Evolutionary conservation across 2,329 filamentous ascomycete species (phyloP).

Genomic region (Alternaria brassicae): DNA sequence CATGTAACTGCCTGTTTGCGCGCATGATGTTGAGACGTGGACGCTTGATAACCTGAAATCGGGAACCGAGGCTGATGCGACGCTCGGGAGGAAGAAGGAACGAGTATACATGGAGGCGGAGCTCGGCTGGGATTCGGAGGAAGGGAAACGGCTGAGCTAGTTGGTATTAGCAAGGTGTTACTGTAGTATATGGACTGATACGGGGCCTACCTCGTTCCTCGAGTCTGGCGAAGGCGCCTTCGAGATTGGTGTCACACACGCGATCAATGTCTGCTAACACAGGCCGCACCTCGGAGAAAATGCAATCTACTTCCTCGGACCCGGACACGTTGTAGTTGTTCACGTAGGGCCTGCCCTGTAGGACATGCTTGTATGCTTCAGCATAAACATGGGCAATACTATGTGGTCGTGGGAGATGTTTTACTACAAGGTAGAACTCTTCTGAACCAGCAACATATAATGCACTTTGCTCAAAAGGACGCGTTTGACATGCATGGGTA

Average conservation of each 20-base stretch:
- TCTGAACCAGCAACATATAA: constrained; percentile 32
- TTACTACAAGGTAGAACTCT: constrained; percentile 26
- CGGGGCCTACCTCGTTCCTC: constrained; percentile 23
- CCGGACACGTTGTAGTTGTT: constrained; percentile 23
- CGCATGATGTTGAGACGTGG: constrained; percentile 26
- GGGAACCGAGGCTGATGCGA: constrained; percentile 11
- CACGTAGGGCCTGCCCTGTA: constrained; percentile 19
- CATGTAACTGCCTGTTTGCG: constrained; percentile 23
- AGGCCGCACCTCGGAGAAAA: constrained; percentile 29
- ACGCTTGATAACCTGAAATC: constrained; percentile 1
- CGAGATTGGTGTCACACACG: constrained; percentile 27
- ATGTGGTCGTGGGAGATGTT: constrained; percentile 23
- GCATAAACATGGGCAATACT: constrained; percentile 28
- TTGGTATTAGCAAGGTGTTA: constrained; percentile 6
- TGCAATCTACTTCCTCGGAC: constrained; percentile 24
- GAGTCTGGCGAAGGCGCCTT: constrained; percentile 14
- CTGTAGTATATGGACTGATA: too few relatives aligned
- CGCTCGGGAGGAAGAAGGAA: constrained; percentile 24
- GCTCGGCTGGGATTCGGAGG: constrained; percentile 31
- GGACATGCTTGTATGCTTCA: constrained; percentile 26
- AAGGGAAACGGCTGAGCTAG: constrained; percentile 33
- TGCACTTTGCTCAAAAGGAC: constrained; percentile 14
- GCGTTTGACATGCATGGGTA: constrained; percentile 8
- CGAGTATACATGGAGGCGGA: constrained; percentile 31
- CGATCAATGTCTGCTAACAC: constrained; percentile 27